Percentiles rank a stretch among this genome's conserved stretches.
These are phyloP conservation scores for Naganishia kalamii DNA, from an alignment of 768 basidiomycete genomes.

Conservation along the genomic window DNA sequence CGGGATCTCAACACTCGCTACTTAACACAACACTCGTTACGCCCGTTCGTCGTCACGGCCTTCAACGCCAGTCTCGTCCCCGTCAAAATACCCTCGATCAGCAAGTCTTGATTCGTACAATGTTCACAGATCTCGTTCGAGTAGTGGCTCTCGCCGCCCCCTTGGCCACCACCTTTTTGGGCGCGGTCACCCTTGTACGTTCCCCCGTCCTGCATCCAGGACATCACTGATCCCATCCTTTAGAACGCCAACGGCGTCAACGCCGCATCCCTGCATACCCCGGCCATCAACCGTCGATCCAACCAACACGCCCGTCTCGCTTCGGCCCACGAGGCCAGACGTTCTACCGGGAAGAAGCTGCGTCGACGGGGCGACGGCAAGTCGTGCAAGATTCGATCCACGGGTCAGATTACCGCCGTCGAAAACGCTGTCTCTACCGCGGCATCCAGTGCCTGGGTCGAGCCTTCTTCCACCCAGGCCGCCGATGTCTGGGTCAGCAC, in stretches of 20 bases:
- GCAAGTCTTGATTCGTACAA: not conserved
- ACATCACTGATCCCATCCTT: not conserved
- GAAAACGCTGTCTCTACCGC: constrained; percentile 18
- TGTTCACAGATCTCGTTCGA: constrained; percentile 11
- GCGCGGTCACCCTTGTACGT: not conserved
- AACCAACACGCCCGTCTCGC: constrained; percentile 13
- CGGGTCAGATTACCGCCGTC: not conserved
- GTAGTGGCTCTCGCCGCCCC: constrained; percentile 13
- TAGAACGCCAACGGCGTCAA: not conserved
- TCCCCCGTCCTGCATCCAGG: not conserved
- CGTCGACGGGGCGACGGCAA: constrained; percentile 1
- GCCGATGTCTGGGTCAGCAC: constrained; percentile 18
- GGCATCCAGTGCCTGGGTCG: constrained; percentile 17
- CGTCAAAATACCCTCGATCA: not conserved
- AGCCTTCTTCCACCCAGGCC: not conserved
- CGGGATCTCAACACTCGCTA: too few relatives aligned
- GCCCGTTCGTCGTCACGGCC: too few relatives aligned
- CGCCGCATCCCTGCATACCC: not conserved
- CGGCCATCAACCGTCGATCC: not conserved
- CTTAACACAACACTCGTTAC: too few relatives aligned
- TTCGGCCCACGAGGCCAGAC: not conserved
- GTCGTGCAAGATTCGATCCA: constrained; percentile 1
- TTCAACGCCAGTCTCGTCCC: too few relatives aligned
- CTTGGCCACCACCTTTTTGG: constrained; percentile 1
- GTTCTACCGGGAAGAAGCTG: constrained; percentile 1